These are phyloP conservation scores for Colletotrichum liriopes DNA, from an alignment of 2,329 filamentous ascomycete species.

Conservation along the genomic window DNA sequence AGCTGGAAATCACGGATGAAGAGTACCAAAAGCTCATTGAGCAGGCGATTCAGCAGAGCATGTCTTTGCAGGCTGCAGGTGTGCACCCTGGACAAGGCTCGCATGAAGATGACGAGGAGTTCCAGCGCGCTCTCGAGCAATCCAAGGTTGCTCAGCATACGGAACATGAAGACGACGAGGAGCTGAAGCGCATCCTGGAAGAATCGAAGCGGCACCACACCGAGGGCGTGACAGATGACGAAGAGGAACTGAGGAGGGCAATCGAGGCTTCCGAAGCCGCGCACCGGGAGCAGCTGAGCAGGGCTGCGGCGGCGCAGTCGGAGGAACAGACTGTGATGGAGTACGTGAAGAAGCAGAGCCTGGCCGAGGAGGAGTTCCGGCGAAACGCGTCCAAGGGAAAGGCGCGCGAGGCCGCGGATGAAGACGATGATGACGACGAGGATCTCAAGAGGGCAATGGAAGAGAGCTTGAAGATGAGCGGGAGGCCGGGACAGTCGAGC, in stretches of 20 bases:
- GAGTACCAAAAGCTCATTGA: constrained; percentile 72
- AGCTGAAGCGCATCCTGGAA: constrained; percentile 58
- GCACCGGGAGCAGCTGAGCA: constrained; percentile 60
- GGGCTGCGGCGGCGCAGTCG: constrained; percentile 60
- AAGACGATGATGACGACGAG: constrained; percentile 64
- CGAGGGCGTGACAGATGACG: constrained; percentile 51
- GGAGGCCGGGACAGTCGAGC: constrained; percentile 42
- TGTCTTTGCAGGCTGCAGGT: constrained; percentile 51
- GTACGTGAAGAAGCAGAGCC: constrained; percentile 83
- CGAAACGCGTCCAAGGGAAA: constrained; percentile 54
- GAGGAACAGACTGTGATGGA: constrained; percentile 84
- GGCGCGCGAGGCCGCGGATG: constrained; percentile 48
- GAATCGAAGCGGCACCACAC: constrained; percentile 53
- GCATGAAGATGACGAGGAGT: constrained; percentile 54
- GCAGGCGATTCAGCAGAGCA: constrained; percentile 69
- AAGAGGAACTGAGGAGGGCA: constrained; percentile 63
- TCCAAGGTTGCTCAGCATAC: constrained; percentile 49
- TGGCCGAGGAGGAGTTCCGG: constrained; percentile 75
- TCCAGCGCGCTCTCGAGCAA: constrained; percentile 58
- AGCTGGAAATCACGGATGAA: constrained; percentile 67
- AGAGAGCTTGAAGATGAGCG: constrained; percentile 66
- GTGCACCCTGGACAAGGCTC: constrained; percentile 45
- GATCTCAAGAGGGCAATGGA: constrained; percentile 70
- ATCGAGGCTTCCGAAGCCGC: constrained; percentile 64
- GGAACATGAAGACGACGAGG: constrained; percentile 51